Base-by-base conservation (phyloP, 2,329 filamentous ascomycete genomes). In the Botrytis cinerea region DNA sequence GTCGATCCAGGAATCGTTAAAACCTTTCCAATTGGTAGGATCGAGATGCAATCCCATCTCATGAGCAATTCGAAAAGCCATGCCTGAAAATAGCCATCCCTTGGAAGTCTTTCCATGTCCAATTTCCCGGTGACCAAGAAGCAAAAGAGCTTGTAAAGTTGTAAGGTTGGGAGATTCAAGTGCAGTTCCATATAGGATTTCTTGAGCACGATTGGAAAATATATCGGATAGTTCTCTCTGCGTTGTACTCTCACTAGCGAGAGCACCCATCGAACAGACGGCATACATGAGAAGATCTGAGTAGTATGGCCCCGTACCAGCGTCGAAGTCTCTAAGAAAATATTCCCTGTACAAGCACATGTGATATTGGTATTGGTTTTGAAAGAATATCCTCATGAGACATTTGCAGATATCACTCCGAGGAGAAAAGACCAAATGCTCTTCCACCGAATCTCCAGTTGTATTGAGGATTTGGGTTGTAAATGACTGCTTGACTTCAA, bases 31-130 rank as follows among this genome's bases (percentile, higher is more conserved):
- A 75, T 87, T 86, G 69, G 81, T 85, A 0, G 85, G 85, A 68
- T 87, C 85, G 0, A 87, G 81, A 75, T 87, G 85, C 25, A 87
- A 80, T 1, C 85, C 85, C 85, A 87, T 87, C 75, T 86, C 85
- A 69, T 86, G 85, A 0, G 85, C 83, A 22, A 87, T 80, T 7
- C 85, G 83, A 75, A 86, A 87, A 14, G 85, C 85, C 85, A 87
- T 86, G 64, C 85, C 85, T 43, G 84, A 86, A 70, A 85, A 86
- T 2, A 87, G 79, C 85, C 85, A 87, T 20, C 85, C 85, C 71
- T 85, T 87, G 28, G 85, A 86, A 2, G 82, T 79, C n/a, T 83
- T 82, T 0, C 85, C 84, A 35, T 83, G 82, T 5, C 85, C 85
- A 60, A 86, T 86, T 74, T 85, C 84, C 25, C 83, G 81, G 72